Evolutionary conservation across 2,329 filamentous ascomycete species (phyloP).

Genomic region (Westerdykella ornata): DNA sequence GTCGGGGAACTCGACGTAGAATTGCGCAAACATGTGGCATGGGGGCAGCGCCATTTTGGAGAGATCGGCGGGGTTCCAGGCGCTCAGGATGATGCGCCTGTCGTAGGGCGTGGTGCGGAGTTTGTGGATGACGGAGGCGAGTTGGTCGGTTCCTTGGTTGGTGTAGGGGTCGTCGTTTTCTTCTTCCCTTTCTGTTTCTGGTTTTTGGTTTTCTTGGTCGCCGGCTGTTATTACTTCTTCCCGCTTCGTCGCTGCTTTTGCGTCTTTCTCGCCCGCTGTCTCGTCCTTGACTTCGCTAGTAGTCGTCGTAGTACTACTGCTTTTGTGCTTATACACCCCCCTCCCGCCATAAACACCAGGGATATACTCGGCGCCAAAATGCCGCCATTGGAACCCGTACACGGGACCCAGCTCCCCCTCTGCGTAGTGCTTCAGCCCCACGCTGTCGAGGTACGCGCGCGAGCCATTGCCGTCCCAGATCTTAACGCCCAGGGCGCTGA

Average conservation of each 20-base stretch:
- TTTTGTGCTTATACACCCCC: conserved; percentile 39
- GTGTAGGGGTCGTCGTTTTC: conserved; percentile 65
- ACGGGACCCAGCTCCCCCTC: conserved; percentile 90
- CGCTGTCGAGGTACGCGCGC: conserved; percentile 78
- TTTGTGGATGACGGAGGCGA: conserved; percentile 84
- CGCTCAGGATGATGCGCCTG: conserved; percentile 78
- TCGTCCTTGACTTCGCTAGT: no score
- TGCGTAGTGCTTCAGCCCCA: conserved; percentile 73
- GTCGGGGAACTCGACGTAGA: conserved; percentile 73
- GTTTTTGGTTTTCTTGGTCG: no score
- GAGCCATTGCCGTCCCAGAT: conserved; percentile 99
- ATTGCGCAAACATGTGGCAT: conserved; percentile 97
- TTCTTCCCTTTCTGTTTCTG: no score
- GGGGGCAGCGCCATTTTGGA: conserved; percentile 86
- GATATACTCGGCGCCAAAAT: conserved; percentile 88
- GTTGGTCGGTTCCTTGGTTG: conserved; percentile 85
- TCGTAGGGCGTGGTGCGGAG: conserved; percentile 79
- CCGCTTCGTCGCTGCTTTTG: no score
- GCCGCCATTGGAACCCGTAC: conserved; percentile 98
- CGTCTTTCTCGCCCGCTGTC: no score
- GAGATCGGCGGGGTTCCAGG: conserved; percentile 89
- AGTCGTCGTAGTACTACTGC: no score
- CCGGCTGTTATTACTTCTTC: no score
- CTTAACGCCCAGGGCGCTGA: conserved; percentile 76
- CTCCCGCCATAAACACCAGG: no score